Evolutionary conservation across 441 rosid species (phyloP).

Genomic region (Euphorbia celastroides): DNA sequence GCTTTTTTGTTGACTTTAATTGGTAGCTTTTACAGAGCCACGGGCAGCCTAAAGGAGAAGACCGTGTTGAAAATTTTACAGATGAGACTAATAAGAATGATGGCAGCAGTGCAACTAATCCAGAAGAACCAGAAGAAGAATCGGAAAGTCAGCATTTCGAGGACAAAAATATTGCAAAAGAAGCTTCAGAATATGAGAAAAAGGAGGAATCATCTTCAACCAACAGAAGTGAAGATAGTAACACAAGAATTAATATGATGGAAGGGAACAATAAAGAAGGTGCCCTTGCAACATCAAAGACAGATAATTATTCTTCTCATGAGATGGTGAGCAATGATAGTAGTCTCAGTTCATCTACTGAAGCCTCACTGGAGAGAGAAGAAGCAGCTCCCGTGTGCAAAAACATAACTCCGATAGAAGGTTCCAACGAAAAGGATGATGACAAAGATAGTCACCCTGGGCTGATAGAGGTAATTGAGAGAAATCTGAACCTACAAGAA

Average conservation of each 20-base stretch:
- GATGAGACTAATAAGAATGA: constrained; percentile 8
- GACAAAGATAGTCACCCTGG: background rate
- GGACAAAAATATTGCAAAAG: background rate
- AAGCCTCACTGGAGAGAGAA: background rate
- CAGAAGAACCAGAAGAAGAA: constrained; percentile 11
- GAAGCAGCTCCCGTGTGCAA: constrained; percentile 1
- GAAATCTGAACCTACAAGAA: background rate
- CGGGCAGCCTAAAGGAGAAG: constrained; percentile 16
- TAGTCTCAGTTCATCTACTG: background rate
- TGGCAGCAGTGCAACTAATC: background rate
- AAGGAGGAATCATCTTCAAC: constrained; percentile 8
- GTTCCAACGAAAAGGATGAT: constrained; percentile 4
- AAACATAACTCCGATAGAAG: background rate
- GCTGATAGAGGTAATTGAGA: background rate
- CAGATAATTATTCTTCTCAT: background rate
- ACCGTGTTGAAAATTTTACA: constrained; percentile 10
- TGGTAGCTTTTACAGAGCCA: constrained; percentile 16
- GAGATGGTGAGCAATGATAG: constrained; percentile 4
- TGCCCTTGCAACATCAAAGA: background rate
- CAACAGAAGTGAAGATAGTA: constrained; percentile 3
- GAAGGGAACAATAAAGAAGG: constrained; percentile 1
- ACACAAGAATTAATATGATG: background rate
- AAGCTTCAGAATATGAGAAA: constrained; percentile 17
- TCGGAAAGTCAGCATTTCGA: background rate
- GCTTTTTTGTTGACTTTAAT: constrained; percentile 2